Evolutionary conservation across 371 early-diverging fungal species (phyloP).

Genomic region (Rhizomucor miehei): DNA sequence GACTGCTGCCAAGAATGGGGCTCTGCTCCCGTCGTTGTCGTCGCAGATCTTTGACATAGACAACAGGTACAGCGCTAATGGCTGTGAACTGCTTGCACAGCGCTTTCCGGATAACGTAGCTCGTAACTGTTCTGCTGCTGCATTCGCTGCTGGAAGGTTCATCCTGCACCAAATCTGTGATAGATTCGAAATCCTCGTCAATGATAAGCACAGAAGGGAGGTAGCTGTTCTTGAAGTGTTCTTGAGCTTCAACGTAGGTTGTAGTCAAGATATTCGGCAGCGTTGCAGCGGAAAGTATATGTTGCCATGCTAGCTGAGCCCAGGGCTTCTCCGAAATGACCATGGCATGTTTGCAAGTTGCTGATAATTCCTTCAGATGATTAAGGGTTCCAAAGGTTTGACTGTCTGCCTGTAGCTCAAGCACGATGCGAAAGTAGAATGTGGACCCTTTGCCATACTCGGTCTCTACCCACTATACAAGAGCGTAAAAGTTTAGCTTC

Average conservation of each 20-base stretch:
- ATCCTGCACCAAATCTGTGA: not conserved
- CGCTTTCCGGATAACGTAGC: conserved; percentile 1
- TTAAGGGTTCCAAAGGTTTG: conserved; percentile 24
- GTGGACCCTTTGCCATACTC: conserved; percentile 42
- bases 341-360: conserved; percentile 6
- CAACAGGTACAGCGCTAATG: conserved; percentile 4
- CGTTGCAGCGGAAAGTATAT: not conserved
- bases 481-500: too few species aligned
- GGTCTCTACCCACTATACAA: conserved; percentile 54
- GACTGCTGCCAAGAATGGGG: not conserved
- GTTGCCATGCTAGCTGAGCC: conserved; percentile 3
- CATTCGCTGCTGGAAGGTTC: too few species aligned
- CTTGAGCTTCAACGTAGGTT: conserved; percentile 6
- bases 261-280: conserved; percentile 1
- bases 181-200: conserved; percentile 8
- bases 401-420: conserved; percentile 15
- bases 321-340: conserved; percentile 11
- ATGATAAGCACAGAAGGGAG: not conserved
- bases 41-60: conserved; percentile 13
- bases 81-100: not conserved
- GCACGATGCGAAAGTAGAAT: conserved; percentile 37
- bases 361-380: conserved; percentile 8
- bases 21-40: not conserved
- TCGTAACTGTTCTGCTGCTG: not conserved
- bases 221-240: not conserved